Base-by-base conservation (phyloP, 805 yeast genomes). In the Candida jianshihensis region DNA sequence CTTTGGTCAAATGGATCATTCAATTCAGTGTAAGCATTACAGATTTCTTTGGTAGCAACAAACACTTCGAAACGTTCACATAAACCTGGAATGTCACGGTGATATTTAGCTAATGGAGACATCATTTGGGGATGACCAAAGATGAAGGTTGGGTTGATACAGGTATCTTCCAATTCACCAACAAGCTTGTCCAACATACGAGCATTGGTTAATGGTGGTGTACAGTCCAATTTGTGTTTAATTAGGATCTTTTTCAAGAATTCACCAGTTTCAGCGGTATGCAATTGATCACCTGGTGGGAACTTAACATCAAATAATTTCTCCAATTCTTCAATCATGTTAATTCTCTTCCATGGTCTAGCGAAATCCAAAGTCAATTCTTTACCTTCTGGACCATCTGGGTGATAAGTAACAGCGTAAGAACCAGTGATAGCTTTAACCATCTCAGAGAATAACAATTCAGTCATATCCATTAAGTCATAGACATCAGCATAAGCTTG, bases 71-170 rank as follows among this genome's bases (percentile, higher is more conserved):
- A 90, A 66, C 98, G 80, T 70, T 90, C 98, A 75, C 97, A 88
- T 59, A 90, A 71, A 54, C 98, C 98, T 42, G 96, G 95, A 46
- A 75, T 73, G 42, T 80, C 73, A 68, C 98, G 81, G 61, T 90
- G 85, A 70, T 85, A 86, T 72, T 90, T 90, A 60, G 98, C 98
- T 66, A 90, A 75, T 49, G 98, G 98, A 40, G 97, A 90, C 98
- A 90, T 90, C 94, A 90, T 87, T 71, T 90, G 97, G 41, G 98
- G 98, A 65, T 90, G 98, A 53, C 98, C 98, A 57, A 87, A 89
- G 64, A 90, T 85, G 66, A 90, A 90, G 32, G 97, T 92, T 53
- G 98, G 98, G 73, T 86, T 92, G 66, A 90, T 84, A 60, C 94
- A 86, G 36, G 78, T 71, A 57, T 89, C 97, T 71, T 90, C 98